These are phyloP conservation scores for Actinomortierella ambigua DNA, from an alignment of 371 early-diverging fungal genomes.

Conservation along the genomic window DNA sequence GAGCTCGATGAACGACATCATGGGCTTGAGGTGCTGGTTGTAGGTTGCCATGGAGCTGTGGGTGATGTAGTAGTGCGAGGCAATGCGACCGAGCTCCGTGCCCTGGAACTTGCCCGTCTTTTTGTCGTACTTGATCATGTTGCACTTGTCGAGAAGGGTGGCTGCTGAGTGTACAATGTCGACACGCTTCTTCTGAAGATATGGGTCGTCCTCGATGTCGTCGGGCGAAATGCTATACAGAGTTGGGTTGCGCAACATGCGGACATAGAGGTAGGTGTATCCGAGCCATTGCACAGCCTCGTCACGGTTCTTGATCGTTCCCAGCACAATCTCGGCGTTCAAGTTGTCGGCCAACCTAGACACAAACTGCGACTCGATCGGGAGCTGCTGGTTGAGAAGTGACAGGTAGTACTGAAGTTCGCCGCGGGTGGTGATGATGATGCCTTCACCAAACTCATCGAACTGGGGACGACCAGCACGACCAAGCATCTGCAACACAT, in stretches of 20 bases:
- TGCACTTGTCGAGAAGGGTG: constrained; percentile 72
- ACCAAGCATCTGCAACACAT: constrained; percentile 99
- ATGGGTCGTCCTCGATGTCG: constrained; percentile 79
- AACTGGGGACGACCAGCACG: constrained; percentile 99
- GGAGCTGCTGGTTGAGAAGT: constrained; percentile 95
- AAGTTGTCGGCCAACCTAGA: constrained; percentile 87
- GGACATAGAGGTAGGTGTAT: constrained; percentile 96
- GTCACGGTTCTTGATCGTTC: constrained; percentile 91
- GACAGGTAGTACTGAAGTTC: constrained; percentile 92
- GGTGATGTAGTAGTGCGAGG: constrained; percentile 91
- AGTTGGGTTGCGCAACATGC: constrained; percentile 95
- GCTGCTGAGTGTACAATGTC: constrained; percentile 82
- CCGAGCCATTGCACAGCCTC: constrained; percentile 98
- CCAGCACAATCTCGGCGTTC: constrained; percentile 97
- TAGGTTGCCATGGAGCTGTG: constrained; percentile 87
- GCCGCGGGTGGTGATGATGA: constrained; percentile 91
- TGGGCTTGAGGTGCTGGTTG: constrained; percentile 70
- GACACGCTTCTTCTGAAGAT: constrained; percentile 73
- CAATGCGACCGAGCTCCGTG: constrained; percentile 93
- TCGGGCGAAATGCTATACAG: constrained; percentile 87
- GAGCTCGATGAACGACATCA: constrained; percentile 90
- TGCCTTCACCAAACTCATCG: constrained; percentile 92
- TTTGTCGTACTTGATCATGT: constrained; percentile 94
- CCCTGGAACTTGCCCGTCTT: constrained; percentile 81
- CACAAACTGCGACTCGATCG: constrained; percentile 91